These are phyloP conservation scores for Coprinellus micaceus DNA, from an alignment of 768 basidiomycete genomes.

Conservation along the genomic window DNA sequence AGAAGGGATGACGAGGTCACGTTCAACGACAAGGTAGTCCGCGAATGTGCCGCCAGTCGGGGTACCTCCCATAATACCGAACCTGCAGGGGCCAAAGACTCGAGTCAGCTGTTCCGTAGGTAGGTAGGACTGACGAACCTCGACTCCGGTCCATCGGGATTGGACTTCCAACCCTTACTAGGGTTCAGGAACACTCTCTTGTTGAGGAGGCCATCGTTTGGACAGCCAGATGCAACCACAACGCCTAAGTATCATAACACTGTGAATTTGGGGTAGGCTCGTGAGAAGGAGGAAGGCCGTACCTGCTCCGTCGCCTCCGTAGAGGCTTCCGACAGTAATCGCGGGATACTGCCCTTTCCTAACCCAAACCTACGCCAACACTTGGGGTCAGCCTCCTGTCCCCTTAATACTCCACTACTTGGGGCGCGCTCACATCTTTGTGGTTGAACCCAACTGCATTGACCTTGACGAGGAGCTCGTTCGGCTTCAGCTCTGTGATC, in stretches of 20 bases:
- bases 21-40: constrained; percentile 71
- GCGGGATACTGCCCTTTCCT: constrained; percentile 64
- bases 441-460: constrained; percentile 75
- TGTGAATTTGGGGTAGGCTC: neutral
- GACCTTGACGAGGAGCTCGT: constrained; percentile 65
- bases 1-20: constrained; percentile 60
- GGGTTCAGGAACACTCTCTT: constrained; percentile 75
- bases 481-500: constrained; percentile 47
- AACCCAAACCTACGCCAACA: constrained; percentile 64
- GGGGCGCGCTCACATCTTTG: constrained; percentile 48
- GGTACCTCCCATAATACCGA: constrained; percentile 65
- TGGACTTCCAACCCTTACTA: constrained; percentile 69
- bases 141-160: constrained; percentile 63
- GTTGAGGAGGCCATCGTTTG: constrained; percentile 52
- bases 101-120: neutral
- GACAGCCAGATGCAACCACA: constrained; percentile 55
- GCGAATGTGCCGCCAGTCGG: constrained; percentile 64
- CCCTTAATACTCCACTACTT: neutral
- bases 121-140: constrained; percentile 34
- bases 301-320: constrained; percentile 79
- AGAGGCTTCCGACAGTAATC: constrained; percentile 53
- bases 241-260: constrained; percentile 48
- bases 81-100: constrained; percentile 30
- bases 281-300: constrained; percentile 10
- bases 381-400: too few species aligned